Evolutionary conservation across 805 yeast species (phyloP).

Genomic region (Saccharomycopsis sp.): DNA sequence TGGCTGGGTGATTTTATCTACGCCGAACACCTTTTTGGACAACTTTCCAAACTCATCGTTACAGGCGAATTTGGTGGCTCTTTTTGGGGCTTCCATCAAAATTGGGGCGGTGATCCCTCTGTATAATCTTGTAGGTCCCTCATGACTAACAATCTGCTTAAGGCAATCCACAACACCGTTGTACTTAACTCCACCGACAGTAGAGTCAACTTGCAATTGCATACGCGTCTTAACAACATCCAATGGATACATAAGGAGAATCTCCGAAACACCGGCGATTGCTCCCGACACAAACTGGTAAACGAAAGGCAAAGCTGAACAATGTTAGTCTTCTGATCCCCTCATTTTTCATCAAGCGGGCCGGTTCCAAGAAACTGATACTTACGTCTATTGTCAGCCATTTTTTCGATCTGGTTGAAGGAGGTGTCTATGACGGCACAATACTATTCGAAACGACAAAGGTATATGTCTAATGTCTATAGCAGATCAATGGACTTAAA

Average conservation of each 20-base stretch:
- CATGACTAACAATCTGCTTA: slow-evolving; percentile 73
- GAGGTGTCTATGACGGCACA: neutral
- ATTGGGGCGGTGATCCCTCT: slow-evolving; percentile 96
- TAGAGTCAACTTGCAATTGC: slow-evolving; percentile 67
- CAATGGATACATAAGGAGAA: slow-evolving; percentile 90
- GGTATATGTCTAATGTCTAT: no score
- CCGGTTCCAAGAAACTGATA: slow-evolving; percentile 1
- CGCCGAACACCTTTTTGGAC: slow-evolving; percentile 66
- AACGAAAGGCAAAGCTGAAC: slow-evolving; percentile 67
- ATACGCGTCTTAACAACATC: slow-evolving; percentile 97
- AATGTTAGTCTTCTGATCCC: neutral
- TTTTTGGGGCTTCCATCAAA: slow-evolving; percentile 98
- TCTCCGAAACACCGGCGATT: slow-evolving; percentile 95
- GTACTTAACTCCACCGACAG: slow-evolving; percentile 46
- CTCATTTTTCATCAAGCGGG: slow-evolving; percentile 1
- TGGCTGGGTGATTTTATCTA: slow-evolving; percentile 65
- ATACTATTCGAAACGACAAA: no score
- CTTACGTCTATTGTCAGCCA: slow-evolving; percentile 24
- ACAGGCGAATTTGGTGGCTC: slow-evolving; percentile 98
- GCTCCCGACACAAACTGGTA: slow-evolving; percentile 93
- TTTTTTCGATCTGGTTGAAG: slow-evolving; percentile 2
- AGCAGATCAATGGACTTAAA: neutral
- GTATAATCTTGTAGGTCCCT: slow-evolving; percentile 79
- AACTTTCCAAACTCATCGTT: slow-evolving; percentile 93
- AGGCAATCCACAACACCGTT: slow-evolving; percentile 81